Percentiles rank a stretch among this genome's conserved stretches.
phyloP scores from a whole-genome alignment of 805 yeast genomes.

The Wickerhamomyces kurtzmanii region DNA sequence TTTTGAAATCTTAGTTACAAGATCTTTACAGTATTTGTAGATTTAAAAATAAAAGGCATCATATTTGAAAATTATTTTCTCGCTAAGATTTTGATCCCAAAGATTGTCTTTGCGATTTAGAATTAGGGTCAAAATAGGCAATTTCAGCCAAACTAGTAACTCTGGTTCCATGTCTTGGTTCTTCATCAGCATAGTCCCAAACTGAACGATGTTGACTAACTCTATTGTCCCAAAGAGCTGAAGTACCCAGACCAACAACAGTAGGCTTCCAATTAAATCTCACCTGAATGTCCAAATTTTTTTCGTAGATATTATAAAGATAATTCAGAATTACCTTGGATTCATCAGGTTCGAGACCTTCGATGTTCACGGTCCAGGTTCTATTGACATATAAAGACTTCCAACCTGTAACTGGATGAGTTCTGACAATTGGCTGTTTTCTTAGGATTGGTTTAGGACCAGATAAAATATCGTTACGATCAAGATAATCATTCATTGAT shows the following conservation, averaged over 20 bases:
- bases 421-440: slow-evolving; percentile 52
- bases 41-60: too few relatives aligned
- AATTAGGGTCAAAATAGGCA: slow-evolving; percentile 32
- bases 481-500: too few relatives aligned
- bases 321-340: slow-evolving; percentile 35
- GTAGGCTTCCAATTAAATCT: slow-evolving; percentile 41
- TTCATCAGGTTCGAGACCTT: slow-evolving; percentile 43
- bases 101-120: slow-evolving; percentile 42
- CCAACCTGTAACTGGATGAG: slow-evolving; percentile 60
- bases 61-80: too few relatives aligned
- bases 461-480: slow-evolving; percentile 33
- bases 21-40: too few relatives aligned
- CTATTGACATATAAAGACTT: slow-evolving; percentile 47
- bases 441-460: slow-evolving; percentile 41
- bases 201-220: slow-evolving; percentile 43
- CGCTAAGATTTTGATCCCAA: too few relatives aligned
- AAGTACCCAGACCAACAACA: slow-evolving; percentile 34
- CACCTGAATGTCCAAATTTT: slow-evolving; percentile 44
- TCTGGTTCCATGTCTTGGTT: slow-evolving; percentile 36
- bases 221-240: slow-evolving; percentile 53
- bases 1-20: too few relatives aligned
- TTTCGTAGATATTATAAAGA: slow-evolving; percentile 35
- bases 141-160: slow-evolving; percentile 36
- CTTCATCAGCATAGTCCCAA: slow-evolving; percentile 35
- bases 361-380: slow-evolving; percentile 37